Conservation (phyloP, 2,329 filamentous ascomycete genomes). For the Colletotrichum brevisporum region DNA sequence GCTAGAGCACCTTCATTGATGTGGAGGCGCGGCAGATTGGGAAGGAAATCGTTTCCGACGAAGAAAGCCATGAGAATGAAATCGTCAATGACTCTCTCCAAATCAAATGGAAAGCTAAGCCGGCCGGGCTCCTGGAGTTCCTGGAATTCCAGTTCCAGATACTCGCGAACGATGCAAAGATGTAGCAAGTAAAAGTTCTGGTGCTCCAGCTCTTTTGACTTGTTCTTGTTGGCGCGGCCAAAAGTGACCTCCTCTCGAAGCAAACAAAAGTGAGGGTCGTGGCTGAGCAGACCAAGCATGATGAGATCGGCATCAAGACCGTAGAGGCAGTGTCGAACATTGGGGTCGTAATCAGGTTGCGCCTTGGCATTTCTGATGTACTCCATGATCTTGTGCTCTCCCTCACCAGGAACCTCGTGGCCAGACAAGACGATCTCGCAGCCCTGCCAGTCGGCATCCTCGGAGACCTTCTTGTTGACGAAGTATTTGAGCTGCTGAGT, state of each 20-base stretch:
- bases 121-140: constrained; percentile 83
- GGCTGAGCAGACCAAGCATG: constrained; percentile 96
- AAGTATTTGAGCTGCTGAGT: constrained; percentile 97
- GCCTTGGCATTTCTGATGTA: constrained; percentile 98
- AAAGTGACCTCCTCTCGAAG: constrained; percentile 98
- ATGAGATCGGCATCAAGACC: constrained; percentile 97
- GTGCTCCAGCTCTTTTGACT: constrained; percentile 96
- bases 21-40: constrained; percentile 94
- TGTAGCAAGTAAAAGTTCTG: constrained; percentile 99
- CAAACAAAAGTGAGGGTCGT: constrained; percentile 98
- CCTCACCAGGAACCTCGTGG: constrained; percentile 97
- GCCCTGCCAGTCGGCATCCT: constrained; percentile 97
- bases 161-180: constrained; percentile 97
- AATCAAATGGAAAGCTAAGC: constrained; percentile 85
- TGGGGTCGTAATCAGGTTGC: constrained; percentile 91
- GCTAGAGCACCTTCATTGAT: constrained; percentile 98
- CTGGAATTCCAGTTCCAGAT: constrained; percentile 96
- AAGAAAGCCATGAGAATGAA: constrained; percentile 99
- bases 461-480: constrained; percentile 97
- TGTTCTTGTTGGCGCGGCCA: constrained; percentile 86
- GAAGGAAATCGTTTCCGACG: constrained; percentile 98
- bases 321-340: constrained; percentile 96
- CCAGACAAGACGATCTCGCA: constrained; percentile 97
- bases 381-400: constrained; percentile 99
- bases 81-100: constrained; percentile 98